Conservation (phyloP, 2,329 filamentous ascomycete species). For the Cladosporium sp. region DNA sequence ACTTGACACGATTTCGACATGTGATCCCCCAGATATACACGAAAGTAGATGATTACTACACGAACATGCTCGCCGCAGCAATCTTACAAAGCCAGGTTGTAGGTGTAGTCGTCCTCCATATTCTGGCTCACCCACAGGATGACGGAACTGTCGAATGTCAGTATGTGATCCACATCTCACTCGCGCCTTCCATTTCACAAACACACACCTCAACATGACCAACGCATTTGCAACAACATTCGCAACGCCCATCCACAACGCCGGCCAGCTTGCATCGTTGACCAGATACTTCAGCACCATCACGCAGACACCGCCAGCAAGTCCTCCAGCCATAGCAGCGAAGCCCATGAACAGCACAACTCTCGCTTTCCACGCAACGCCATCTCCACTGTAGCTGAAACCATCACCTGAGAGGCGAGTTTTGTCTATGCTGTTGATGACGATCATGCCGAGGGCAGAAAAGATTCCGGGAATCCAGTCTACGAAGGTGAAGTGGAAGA, state of each 20-base stretch:
- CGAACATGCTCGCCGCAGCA: not conserved
- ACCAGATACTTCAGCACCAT: conserved; percentile 69
- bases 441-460: conserved; percentile 67
- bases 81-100: conserved; percentile 62
- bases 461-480: conserved; percentile 74
- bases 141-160: conserved; percentile 50
- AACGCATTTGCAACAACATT: conserved; percentile 65
- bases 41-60: not conserved
- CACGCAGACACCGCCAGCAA: conserved; percentile 67
- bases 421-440: conserved; percentile 73
- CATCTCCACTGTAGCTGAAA: conserved; percentile 64
- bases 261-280: conserved; percentile 58
- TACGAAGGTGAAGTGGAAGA: conserved; percentile 64
- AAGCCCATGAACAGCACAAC: conserved; percentile 70
- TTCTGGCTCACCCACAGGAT: conserved; percentile 71
- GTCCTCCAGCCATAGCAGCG: conserved; percentile 66
- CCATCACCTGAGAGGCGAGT: conserved; percentile 62
- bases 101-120: conserved; percentile 72
- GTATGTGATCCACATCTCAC: not conserved
- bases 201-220: conserved; percentile 65
- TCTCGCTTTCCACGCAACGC: conserved; percentile 69
- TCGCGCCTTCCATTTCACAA: not conserved
- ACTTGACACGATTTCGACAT: not conserved
- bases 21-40: not conserved
- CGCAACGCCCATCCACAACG: conserved; percentile 66